These are phyloP conservation scores for Agastache rugosa DNA, from an alignment of 257 asterid genomes.

Conservation along the genomic window DNA sequence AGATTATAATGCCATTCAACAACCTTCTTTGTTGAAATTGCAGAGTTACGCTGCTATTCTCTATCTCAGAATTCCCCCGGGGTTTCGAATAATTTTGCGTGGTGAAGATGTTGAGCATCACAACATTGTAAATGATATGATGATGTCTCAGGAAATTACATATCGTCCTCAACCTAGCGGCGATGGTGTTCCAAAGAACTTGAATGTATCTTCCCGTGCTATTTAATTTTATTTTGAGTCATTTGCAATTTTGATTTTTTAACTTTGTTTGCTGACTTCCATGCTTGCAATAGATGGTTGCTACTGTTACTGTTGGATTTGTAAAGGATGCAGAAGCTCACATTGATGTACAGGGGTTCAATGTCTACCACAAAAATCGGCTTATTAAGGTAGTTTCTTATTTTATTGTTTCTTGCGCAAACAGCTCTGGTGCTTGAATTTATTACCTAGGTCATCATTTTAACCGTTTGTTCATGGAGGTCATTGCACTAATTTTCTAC, in stretches of 20 bases:
- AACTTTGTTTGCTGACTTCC: constrained; percentile 30
- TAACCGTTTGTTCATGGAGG: constrained; percentile 1
- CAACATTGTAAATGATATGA: constrained; percentile 95
- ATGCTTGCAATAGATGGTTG: constrained; percentile 68
- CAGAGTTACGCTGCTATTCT: constrained; percentile 97
- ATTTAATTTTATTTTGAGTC: constrained; percentile 10
- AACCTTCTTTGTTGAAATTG: constrained; percentile 39
- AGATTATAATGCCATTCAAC: constrained; percentile 7
- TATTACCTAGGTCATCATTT: not conserved
- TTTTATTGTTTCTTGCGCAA: constrained; percentile 3
- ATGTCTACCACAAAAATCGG: constrained; percentile 95
- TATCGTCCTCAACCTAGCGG: constrained; percentile 90
- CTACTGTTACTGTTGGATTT: constrained; percentile 89
- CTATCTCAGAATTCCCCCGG: constrained; percentile 84
- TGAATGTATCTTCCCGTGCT: constrained; percentile 55
- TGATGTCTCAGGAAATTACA: constrained; percentile 87
- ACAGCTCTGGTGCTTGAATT: not conserved
- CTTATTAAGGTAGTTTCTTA: constrained; percentile 78
- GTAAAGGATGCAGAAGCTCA: constrained; percentile 94
- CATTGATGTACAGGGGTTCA: constrained; percentile 98
- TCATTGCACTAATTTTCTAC: not conserved
- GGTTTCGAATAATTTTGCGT: constrained; percentile 86
- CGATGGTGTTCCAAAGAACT: constrained; percentile 71
- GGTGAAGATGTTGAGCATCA: constrained; percentile 96
- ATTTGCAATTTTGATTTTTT: constrained; percentile 25